phyloP scores from a whole-genome alignment of 2,329 filamentous ascomycete genomes.

The Paraphoma chrysanthemicola region DNA sequence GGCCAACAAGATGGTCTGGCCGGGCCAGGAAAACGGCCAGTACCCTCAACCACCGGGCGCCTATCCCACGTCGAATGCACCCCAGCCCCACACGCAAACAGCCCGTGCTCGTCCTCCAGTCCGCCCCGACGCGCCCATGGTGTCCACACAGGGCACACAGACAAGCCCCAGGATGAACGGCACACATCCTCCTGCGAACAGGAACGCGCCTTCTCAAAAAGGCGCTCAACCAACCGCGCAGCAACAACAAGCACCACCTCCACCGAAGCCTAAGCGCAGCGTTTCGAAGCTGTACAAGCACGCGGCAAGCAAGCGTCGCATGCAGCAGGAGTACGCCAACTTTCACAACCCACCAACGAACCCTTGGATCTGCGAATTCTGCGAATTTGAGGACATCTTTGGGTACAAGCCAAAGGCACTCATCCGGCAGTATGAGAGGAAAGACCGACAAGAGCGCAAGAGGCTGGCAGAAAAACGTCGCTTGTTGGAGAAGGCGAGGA shows the following conservation, averaged over 20 bases:
- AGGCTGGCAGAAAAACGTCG: conserved; percentile 85
- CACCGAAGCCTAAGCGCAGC: conserved; percentile 68
- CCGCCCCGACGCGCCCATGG: conserved; percentile 45
- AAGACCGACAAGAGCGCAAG: conserved; percentile 84
- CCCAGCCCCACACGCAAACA: conserved; percentile 24
- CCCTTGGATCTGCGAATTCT: conserved; percentile 96
- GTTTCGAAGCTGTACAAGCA: conserved; percentile 74
- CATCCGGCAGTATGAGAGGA: conserved; percentile 92
- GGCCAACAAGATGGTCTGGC: conserved; percentile 78
- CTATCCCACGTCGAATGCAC: conserved; percentile 34
- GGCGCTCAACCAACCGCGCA: conserved; percentile 33
- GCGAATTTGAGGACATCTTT: conserved; percentile 96
- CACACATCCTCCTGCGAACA: conserved; percentile 33
- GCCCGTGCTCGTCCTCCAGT: conserved; percentile 38
- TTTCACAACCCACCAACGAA: conserved; percentile 80
- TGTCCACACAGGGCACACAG: conserved; percentile 63
- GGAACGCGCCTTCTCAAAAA: conserved; percentile 45
- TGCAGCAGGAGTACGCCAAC: conserved; percentile 79
- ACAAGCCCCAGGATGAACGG: conserved; percentile 61
- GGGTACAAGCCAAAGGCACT: conserved; percentile 83
- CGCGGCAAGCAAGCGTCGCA: conserved; percentile 78
- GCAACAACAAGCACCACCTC: conserved; percentile 54
- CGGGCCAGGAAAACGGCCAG: conserved; percentile 61
- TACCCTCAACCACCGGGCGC: conserved; percentile 49
- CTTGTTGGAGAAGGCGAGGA: conserved; percentile 89